Base-by-base conservation (phyloP, 1,284 basidiomycete species). In the Ustilago cynodontis region DNA sequence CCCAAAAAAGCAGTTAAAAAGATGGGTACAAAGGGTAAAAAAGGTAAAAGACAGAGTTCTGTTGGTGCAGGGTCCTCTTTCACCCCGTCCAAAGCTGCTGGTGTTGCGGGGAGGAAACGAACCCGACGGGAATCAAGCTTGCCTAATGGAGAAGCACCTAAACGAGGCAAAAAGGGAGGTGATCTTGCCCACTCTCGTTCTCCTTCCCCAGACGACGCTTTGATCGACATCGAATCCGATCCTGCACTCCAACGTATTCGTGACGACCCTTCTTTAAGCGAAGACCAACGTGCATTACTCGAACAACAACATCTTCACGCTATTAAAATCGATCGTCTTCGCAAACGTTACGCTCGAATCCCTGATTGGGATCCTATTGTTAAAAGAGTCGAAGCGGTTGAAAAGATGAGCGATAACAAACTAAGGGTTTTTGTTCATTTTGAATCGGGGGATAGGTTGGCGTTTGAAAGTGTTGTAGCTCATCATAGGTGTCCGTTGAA, bases 351-450 rank as follows among this genome's bases (percentile, higher is more conserved):
- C 54, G 68, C 70, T 0, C 52, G 59, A 2, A 63, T 82, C 31
- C 54, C 71, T 5, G 78, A 81, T 20, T 81, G 80, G 80, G 80
- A 81, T 22, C 65, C 73, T 31, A 71, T 81, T 35, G 73, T 80
- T 8, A 54, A 59, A n/a, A 33, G 59, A 3, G 41, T 80, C 28
- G 73, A 77, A 41, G 77, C 67, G 20, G 71, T 80, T 18, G 78
- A 78, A 28, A 70, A 65, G 62, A 66, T 60, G 55, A 56, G 65
- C 14, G 53, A 69, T 35, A 63, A 65, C 56, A 72, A 78, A 47
- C 31, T 78, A 14, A 29, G 77, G 16, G 67, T 73, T 3, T 80
- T 77, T 39, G 49, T 78, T 9, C 64, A 56, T n/a, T 81, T 80
- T 13, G 55, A 77, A 18, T 53, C 20, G 31, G 78, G 76, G 10